Conservation (phyloP, 805 yeast species). For the Hanseniaspora guilliermondii region DNA sequence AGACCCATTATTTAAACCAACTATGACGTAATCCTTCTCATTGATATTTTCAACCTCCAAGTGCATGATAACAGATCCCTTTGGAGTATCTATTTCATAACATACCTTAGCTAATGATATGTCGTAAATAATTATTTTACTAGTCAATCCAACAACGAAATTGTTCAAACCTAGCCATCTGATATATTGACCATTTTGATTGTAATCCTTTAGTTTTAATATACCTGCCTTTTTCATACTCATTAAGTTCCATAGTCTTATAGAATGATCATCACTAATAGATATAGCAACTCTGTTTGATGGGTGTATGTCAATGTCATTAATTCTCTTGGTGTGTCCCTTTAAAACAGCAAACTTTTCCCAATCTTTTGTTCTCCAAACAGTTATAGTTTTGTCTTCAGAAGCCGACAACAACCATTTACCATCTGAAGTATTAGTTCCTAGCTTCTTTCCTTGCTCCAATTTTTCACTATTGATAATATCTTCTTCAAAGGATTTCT, state of each 20-base stretch:
- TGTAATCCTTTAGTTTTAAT: slow-evolving; percentile 57
- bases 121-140: slow-evolving; percentile 51
- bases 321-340: slow-evolving; percentile 76
- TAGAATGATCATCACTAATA: slow-evolving; percentile 72
- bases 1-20: slow-evolving; percentile 62
- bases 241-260: slow-evolving; percentile 91
- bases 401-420: slow-evolving; percentile 87
- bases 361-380: slow-evolving; percentile 98
- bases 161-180: slow-evolving; percentile 49
- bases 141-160: slow-evolving; percentile 64
- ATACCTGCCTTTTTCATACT: slow-evolving; percentile 86
- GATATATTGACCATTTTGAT: slow-evolving; percentile 52
- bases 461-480: slow-evolving; percentile 18
- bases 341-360: slow-evolving; percentile 76
- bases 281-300: slow-evolving; percentile 81
- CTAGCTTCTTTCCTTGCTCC: slow-evolving; percentile 27
- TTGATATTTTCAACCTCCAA: slow-evolving; percentile 40
- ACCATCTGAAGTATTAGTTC: slow-evolving; percentile 24
- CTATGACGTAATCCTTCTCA: slow-evolving; percentile 44
- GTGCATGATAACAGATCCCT: slow-evolving; percentile 49
- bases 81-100: slow-evolving; percentile 38
- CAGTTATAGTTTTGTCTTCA: slow-evolving; percentile 76
- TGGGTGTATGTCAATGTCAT: slow-evolving; percentile 81
- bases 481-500: slow-evolving; percentile 29
- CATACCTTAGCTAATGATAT: slow-evolving; percentile 50